Conservation (phyloP, 1,284 basidiomycete genomes). For the Malassezia pachydermatis region DNA sequence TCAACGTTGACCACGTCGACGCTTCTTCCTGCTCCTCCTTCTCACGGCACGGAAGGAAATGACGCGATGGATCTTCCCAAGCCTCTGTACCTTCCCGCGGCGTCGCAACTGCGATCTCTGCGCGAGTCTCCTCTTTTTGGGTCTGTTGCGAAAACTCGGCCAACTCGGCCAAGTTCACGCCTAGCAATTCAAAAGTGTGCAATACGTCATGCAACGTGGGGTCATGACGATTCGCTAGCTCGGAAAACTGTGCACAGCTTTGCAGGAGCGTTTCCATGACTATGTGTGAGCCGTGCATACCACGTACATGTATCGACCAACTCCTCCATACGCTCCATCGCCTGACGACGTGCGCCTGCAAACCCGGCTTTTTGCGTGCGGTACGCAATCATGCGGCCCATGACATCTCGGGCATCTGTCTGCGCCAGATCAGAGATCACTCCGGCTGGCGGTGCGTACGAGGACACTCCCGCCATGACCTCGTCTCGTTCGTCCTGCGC, state of each 20-base stretch:
- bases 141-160: background rate
- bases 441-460: conserved; percentile 1
- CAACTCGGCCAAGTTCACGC: conserved; percentile 22
- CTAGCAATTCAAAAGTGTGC: conserved; percentile 26
- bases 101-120: background rate
- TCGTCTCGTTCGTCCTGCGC: background rate
- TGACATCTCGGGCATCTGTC: conserved; percentile 15
- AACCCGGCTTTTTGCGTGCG: conserved; percentile 22
- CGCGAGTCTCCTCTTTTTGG: too few relatives aligned
- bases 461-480: conserved; percentile 13
- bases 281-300: background rate
- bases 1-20: conserved; percentile 25
- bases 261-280: conserved; percentile 9
- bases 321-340: conserved; percentile 1
- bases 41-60: conserved; percentile 27
- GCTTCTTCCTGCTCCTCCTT: conserved; percentile 24
- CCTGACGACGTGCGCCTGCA: conserved; percentile 11
- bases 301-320: conserved; percentile 12
- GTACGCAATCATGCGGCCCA: conserved; percentile 21
- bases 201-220: conserved; percentile 26
- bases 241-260: conserved; percentile 18
- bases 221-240: conserved; percentile 17
- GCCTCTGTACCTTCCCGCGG: background rate
- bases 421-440: conserved; percentile 11
- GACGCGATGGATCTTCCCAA: conserved; percentile 15